Base-by-base conservation (phyloP, 1,284 basidiomycete species). In the Cystobasidiaceae sp. region DNA sequence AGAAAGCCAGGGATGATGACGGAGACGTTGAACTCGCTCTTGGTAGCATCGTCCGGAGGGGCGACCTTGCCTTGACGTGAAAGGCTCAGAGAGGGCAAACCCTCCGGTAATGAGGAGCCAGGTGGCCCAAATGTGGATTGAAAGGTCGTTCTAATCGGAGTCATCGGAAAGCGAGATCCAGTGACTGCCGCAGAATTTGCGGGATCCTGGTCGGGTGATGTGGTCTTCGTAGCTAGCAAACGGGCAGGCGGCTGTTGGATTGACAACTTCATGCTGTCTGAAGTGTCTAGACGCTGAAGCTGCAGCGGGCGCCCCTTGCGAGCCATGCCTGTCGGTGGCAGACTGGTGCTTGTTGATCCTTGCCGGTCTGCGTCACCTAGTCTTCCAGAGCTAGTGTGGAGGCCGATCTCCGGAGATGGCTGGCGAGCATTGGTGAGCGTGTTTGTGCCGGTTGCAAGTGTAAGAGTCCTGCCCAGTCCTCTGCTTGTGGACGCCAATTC, bases 1-100 rank as follows among this genome's bases (percentile, higher is more conserved):
- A 97, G 81, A 77, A 94, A 94, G 65, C 85, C 84, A 0, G 93
- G 92, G 1, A 97, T 80, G 68, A 97, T 96, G 11, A 86, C 89
- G 13, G 90, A 92, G 23, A 93, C 83, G 21, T 82, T 79, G 73
- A 94, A 93, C n/a, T n/a, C n/a, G n/a, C 32, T 50, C 7, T n/a
- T 19, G 1, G 27, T 28, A 11, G 62, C 52, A 6, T 23, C 57
- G 11, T 23, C 50, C 13, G 17, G 2, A n/a, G 50, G 50, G 13
- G 60, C 32, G 19, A 15, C 60, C 19, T 54, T 19, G 15, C 48
- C 4, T 7, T 23, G 39, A 44, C 9, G n/a, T n/a, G 60, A 32
- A 50, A 62, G 23, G 37, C 32, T 41, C 25, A 51, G 23, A 9
- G 60, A 7, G 19, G 60, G 50, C 9, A 52, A n/a, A n/a, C n/a